Conservation (phyloP, 2,329 filamentous ascomycete genomes). For the Fonsecaea pedrosoi region DNA sequence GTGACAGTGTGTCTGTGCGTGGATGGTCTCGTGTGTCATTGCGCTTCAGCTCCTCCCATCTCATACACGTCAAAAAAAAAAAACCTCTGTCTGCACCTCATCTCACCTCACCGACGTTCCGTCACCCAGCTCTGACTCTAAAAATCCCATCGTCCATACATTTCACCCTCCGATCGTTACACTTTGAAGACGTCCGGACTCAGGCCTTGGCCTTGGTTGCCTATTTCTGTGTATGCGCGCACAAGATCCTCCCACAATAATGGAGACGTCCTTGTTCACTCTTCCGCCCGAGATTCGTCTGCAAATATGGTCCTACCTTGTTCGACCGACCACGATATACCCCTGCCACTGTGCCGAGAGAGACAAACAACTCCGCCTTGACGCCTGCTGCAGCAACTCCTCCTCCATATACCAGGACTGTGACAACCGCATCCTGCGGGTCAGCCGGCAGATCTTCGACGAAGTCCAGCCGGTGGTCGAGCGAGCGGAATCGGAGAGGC, state of each 20-base stretch:
- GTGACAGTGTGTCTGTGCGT: too few species aligned
- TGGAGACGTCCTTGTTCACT: conserved; percentile 10
- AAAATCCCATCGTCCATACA: neutral
- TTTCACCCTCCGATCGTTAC: neutral
- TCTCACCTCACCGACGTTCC: neutral
- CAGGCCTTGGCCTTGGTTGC: neutral
- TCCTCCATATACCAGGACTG: conserved; percentile 26
- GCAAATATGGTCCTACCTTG: conserved; percentile 33
- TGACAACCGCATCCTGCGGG: conserved; percentile 32
- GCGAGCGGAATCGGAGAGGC: conserved; percentile 10
- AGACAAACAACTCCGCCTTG: conserved; percentile 13
- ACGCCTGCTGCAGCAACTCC: conserved; percentile 24
- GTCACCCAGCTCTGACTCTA: neutral
- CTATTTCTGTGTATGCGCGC: neutral
- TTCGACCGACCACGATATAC: conserved; percentile 28
- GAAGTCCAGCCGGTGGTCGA: conserved; percentile 27
- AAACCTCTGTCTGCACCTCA: neutral
- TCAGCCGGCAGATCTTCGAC: conserved; percentile 26
- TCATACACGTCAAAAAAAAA: neutral
- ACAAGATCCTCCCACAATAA: neutral
- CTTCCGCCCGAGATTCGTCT: conserved; percentile 30
- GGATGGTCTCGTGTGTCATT: too few species aligned
- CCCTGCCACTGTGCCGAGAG: conserved; percentile 27
- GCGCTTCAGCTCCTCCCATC: conserved; percentile 1
- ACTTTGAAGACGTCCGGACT: too few species aligned